phyloP scores from a whole-genome alignment of 805 yeast species.

The Myxozyma melibiosi region DNA sequence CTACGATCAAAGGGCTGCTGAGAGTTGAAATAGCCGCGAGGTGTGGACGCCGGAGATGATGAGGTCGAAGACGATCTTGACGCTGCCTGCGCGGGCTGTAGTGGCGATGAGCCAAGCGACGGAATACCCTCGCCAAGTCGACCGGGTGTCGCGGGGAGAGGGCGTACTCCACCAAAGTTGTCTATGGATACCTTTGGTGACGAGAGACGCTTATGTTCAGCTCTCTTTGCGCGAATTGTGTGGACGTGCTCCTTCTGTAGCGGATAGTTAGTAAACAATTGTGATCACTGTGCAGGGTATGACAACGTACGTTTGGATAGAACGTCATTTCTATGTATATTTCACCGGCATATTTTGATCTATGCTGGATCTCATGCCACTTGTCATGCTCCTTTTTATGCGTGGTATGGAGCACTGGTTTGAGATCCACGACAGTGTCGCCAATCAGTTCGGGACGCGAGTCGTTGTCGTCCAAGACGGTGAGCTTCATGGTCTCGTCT shows the following conservation, averaged over 20 bases:
- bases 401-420: constrained; percentile 67
- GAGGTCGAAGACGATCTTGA: not conserved
- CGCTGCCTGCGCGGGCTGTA: not conserved
- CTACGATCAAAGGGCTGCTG: not conserved
- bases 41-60: not conserved
- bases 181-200: not conserved
- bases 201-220: not conserved
- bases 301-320: constrained; percentile 48
- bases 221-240: not conserved
- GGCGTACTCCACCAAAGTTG: not conserved
- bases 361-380: constrained; percentile 75
- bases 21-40: not conserved
- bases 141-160: constrained; percentile 12
- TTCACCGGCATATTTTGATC: constrained; percentile 80
- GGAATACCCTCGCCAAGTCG: not conserved
- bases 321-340: constrained; percentile 90
- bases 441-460: constrained; percentile 83
- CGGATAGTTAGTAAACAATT: not conserved
- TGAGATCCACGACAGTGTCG: constrained; percentile 73
- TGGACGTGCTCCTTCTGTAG: constrained; percentile 2
- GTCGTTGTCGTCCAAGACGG: constrained; percentile 77
- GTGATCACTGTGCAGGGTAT: not conserved
- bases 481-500: constrained; percentile 62
- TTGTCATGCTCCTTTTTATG: constrained; percentile 76
- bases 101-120: not conserved